These are phyloP conservation scores for Globisporangium solare DNA, from an alignment of 352 stramenopile genomes.

Conservation along the genomic window DNA sequence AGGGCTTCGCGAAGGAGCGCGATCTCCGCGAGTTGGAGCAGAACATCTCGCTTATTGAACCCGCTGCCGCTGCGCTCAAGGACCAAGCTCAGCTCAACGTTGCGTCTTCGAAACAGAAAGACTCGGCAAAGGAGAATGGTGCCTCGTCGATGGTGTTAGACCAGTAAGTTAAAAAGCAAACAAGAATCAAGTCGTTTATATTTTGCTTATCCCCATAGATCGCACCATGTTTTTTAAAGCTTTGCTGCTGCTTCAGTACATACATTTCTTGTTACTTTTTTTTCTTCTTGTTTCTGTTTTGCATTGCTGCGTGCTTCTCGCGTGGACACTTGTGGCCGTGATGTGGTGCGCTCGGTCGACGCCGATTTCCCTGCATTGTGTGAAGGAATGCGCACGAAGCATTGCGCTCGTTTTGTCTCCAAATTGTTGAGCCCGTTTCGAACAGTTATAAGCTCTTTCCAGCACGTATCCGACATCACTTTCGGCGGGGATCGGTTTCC, in stretches of 20 bases:
- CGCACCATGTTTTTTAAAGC: background rate
- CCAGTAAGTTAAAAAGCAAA: constrained; percentile 67
- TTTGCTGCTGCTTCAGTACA: constrained; percentile 4
- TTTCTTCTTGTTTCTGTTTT: too few species aligned
- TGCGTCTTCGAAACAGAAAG: constrained; percentile 55
- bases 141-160: constrained; percentile 83
- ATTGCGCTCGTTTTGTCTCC: too few species aligned
- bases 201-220: constrained; percentile 1
- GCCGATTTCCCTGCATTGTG: too few species aligned
- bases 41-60: constrained; percentile 84
- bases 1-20: constrained; percentile 71
- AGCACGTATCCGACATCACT: background rate
- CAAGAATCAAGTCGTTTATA: constrained; percentile 25
- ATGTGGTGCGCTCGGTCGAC: too few species aligned
- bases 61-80: constrained; percentile 64
- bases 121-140: constrained; percentile 40
- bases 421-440: background rate
- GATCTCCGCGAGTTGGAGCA: constrained; percentile 81
- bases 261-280: background rate
- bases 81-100: constrained; percentile 74
- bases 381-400: too few species aligned
- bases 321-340: too few species aligned
- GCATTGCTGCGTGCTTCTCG: background rate
- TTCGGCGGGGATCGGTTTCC: constrained; percentile 5
- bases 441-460: background rate